Conservation (phyloP, 78 protist genomes). For the Dictyostelium intermedium region DNA sequence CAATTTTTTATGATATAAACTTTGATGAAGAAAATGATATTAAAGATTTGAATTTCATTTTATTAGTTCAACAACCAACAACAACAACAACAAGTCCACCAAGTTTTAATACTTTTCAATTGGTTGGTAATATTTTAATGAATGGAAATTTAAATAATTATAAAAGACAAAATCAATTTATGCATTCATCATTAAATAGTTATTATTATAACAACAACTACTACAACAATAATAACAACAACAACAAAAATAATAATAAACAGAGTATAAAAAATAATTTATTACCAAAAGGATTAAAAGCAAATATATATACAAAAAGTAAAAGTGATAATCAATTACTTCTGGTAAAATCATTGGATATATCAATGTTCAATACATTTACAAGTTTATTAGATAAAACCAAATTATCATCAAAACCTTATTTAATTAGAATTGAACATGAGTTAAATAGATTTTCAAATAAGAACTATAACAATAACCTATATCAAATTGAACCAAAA, state of each 20-base stretch:
- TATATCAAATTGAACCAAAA: neutral
- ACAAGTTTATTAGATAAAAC: neutral
- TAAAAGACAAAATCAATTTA: neutral
- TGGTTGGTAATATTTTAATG: neutral
- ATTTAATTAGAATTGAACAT: neutral
- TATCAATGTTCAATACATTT: neutral
- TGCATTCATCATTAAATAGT: neutral
- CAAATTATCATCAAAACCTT: neutral
- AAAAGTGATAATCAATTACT: neutral
- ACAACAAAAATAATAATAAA: no score
- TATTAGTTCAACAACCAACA: neutral
- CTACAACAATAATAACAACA: no score
- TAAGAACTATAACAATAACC: neutral
- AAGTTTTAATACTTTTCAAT: neutral
- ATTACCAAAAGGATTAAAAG: constrained; percentile 4
- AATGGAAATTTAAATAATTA: neutral
- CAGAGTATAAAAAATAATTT: neutral
- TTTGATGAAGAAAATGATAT: neutral
- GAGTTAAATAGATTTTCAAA: neutral
- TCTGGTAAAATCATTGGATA: neutral
- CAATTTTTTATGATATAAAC: neutral
- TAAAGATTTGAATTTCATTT: neutral
- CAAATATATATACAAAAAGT: neutral
- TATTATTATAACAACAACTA: neutral
- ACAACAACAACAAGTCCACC: neutral